A percentile compares a stretch with the other conserved stretches of the same genome.
phyloP scores from a whole-genome alignment of 2,329 filamentous ascomycete genomes.

The Plenodomus biglobosus region DNA sequence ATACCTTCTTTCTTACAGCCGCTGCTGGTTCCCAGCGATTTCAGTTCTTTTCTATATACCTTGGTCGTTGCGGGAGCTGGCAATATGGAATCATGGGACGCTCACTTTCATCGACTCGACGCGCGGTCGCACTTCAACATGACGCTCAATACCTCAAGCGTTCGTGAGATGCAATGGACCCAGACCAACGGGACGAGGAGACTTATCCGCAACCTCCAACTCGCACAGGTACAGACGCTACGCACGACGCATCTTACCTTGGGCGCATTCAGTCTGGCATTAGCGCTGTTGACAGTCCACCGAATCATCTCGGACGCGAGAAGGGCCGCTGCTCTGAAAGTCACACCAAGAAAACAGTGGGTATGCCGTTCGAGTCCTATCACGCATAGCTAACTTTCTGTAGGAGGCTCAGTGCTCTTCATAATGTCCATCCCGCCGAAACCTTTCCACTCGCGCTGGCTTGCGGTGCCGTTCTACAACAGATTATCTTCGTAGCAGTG shows the following conservation, averaged over 20 bases:
- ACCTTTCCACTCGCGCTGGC: slow-evolving; percentile 46
- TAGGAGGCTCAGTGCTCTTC: slow-evolving; percentile 42
- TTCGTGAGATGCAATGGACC: slow-evolving; percentile 33
- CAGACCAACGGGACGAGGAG: slow-evolving; percentile 33
- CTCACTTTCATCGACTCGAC: slow-evolving; percentile 35
- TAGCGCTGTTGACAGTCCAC: slow-evolving; percentile 39
- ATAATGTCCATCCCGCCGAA: slow-evolving; percentile 45
- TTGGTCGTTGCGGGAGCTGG: slow-evolving; percentile 24
- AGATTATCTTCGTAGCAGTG: slow-evolving; percentile 44
- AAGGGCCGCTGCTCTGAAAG: slow-evolving; percentile 37
- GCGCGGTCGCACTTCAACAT: slow-evolving; percentile 44
- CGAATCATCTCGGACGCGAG: slow-evolving; percentile 44
- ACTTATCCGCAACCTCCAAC: slow-evolving; percentile 40
- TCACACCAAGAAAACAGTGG: slow-evolving; percentile 38
- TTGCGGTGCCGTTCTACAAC: slow-evolving; percentile 41
- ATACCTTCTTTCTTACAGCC: slow-evolving; percentile 34
- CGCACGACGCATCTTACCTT: slow-evolving; percentile 45
- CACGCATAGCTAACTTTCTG: slow-evolving; percentile 12
- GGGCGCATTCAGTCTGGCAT: slow-evolving; percentile 43
- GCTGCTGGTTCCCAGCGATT: slow-evolving; percentile 46
- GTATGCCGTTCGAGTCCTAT: slow-evolving; percentile 3
- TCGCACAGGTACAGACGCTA: slow-evolving; percentile 42
- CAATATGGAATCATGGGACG: slow-evolving; percentile 44
- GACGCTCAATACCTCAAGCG: slow-evolving; percentile 38
- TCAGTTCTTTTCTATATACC: slow-evolving; percentile 34